Evolutionary conservation across 768 basidiomycete genomes (phyloP), one percentile per base, ranked within the genome.

Genomic region (Tephrocybe rancida): DNA sequence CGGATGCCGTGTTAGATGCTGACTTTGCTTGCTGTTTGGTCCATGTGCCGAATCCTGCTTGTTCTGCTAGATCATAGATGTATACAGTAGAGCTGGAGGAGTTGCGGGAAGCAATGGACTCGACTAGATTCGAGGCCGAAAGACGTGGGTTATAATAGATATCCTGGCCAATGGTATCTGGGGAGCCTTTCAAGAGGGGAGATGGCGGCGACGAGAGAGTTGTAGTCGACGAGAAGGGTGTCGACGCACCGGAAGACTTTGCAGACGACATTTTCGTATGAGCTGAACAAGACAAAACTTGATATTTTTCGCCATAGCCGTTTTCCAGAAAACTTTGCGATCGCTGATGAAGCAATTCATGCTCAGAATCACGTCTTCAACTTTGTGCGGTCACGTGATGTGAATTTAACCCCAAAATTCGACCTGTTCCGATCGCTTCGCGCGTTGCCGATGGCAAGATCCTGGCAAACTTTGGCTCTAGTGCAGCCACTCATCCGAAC

Each of bases 61-160:
- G 88, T 60, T 88, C 86, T 18, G 92, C 90, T 50, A 92, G 77
- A 61, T 94, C 92, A 63, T 90, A 94, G 38, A 92, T 68, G 66
- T 92, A 91, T 52, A 94, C 82, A 16, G 82, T 72, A 18, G 88
- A 89, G 68, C 80, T 88, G 24, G 77, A 67, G 7, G 70, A 67
- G 2, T 73, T 57, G 35, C 79, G 79, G 8, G 87, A 87, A 5
- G 88, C 76, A 34, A 91, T 69, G 55, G 78, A 83, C 72, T 94
- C 91, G 47, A 93, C 72, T 52, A 85, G 64, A 19, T 80, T 78
- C 16, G 87, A 89, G 16, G 88, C 83, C 3, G 82, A 77, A 38
- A 76, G 59, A 24, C 69, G 71, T 25, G 77, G 76, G 55, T 79
- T 78, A 44, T 70, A 62, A 58, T 72, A 80, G 34, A 75, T 61